Base-by-base conservation (phyloP, 179 eudicot species). In the Beta lomatogona region DNA sequence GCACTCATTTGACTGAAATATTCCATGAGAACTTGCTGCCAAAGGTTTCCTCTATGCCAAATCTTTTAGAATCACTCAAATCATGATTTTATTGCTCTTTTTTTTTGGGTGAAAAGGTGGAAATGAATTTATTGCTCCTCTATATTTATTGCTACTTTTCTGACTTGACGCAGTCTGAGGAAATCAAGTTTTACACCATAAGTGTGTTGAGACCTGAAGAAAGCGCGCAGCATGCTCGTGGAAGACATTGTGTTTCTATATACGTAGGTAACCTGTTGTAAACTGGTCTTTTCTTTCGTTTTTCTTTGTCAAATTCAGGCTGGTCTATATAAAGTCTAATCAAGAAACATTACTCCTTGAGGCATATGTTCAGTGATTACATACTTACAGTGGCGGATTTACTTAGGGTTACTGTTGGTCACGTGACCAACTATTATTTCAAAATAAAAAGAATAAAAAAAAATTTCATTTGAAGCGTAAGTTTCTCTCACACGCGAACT, bases 1-100 rank as follows among this genome's bases (percentile, higher is more conserved):
- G 97, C 87, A 95, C 98, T 75, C 99, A 95, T 86, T 91, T 95
- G 92, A 90, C 93, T 9, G 98, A 95, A 88, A 88, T 95, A 79
- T 94, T 91, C 83, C 86, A 82, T 58, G 88, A 91, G 81, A 83
- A 84, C 81, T 86, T 85, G 89, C 83, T 95, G 77, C 87, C 87
- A 60, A 89, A 90, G 99, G 99, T 95, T 54, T 45, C 28, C 48
- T 77, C 80, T 44, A 13, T 76, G 21, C 70, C 67, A 55, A 64
- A 57, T 54, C 61, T 68, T 77, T 16, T n/a, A 80, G 46, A 55
- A 70, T 31, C n/a, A 45, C 57, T 63, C 69, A 31, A 77, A 67
- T 81, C 25, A 72, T 25, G 52, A 63, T 18, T 71, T 77, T 74
- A 16, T 18, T 41, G 82, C 60, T 68, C 44, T 69, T 36, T 36